Conservation (phyloP, 2,329 filamentous ascomycete genomes). For the Aspergillus aculeatinus region DNA sequence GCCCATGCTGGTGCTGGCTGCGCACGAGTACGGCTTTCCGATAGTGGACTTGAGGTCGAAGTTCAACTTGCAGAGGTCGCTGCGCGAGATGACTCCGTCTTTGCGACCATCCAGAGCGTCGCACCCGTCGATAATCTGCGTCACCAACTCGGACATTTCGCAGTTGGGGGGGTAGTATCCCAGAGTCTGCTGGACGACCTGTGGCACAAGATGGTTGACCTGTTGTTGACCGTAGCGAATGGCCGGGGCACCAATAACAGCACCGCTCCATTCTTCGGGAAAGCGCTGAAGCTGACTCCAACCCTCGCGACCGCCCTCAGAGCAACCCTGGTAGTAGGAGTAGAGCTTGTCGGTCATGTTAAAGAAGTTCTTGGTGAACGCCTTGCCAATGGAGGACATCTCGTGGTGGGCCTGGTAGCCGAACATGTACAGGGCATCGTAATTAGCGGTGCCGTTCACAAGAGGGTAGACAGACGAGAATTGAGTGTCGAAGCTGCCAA, state of each 20-base stretch:
- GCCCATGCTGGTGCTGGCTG: slow-evolving; percentile 28
- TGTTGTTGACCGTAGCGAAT: slow-evolving; percentile 49
- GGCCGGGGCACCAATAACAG: slow-evolving; percentile 48
- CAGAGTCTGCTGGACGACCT: slow-evolving; percentile 41
- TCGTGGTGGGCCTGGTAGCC: slow-evolving; percentile 53
- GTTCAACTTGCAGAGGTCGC: slow-evolving; percentile 49
- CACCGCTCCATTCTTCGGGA: slow-evolving; percentile 49
- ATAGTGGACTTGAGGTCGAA: slow-evolving; percentile 50
- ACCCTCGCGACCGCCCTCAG: slow-evolving; percentile 55
- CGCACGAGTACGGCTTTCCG: slow-evolving; percentile 49
- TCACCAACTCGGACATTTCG: slow-evolving; percentile 40
- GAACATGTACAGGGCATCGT: slow-evolving; percentile 2
- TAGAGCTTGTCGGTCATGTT: slow-evolving; percentile 31
- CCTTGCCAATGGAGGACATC: slow-evolving; percentile 50
- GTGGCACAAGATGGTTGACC: slow-evolving; percentile 42
- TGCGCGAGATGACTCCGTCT: slow-evolving; percentile 55
- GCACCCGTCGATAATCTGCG: slow-evolving; percentile 55
- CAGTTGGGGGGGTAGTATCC: slow-evolving; percentile 46
- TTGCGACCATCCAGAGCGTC: slow-evolving; percentile 56
- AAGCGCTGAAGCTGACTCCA: slow-evolving; percentile 54
- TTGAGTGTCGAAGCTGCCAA: slow-evolving; percentile 5
- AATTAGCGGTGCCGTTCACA: slow-evolving; percentile 3
- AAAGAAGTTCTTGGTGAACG: slow-evolving; percentile 46
- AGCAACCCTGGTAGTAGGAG: slow-evolving; percentile 56
- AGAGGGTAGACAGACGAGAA: slow-evolving; percentile 3